These are phyloP conservation scores for Jatropha podagrica DNA, from an alignment of 441 rosid species.

Conservation along the genomic window DNA sequence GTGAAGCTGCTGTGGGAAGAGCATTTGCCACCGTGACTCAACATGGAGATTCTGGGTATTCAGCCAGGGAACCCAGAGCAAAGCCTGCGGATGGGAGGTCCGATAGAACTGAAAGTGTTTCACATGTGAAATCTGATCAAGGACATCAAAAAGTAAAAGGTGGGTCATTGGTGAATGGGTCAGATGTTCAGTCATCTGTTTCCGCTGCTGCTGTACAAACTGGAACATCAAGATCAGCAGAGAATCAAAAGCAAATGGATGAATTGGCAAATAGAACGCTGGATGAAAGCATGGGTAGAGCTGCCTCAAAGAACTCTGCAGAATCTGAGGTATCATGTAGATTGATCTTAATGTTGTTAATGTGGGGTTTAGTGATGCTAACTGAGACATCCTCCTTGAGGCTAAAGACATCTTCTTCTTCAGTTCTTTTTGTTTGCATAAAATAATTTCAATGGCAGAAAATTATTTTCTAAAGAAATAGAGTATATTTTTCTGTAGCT, in stretches of 20 bases:
- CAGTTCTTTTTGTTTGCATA: too few relatives aligned
- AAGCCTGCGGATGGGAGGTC: constrained; percentile 70
- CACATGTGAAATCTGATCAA: constrained; percentile 60
- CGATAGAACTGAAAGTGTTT: constrained; percentile 54
- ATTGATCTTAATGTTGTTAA: background rate
- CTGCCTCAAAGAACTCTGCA: constrained; percentile 47
- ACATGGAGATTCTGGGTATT: constrained; percentile 60
- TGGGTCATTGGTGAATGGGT: constrained; percentile 46
- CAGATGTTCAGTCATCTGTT: constrained; percentile 49
- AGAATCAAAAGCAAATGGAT: constrained; percentile 61
- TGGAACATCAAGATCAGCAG: constrained; percentile 38
- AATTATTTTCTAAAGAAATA: too few relatives aligned
- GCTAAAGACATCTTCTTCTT: too few relatives aligned
- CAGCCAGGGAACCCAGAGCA: constrained; percentile 65
- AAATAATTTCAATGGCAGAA: too few relatives aligned
- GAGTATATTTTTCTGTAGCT: too few relatives aligned
- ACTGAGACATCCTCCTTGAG: too few relatives aligned
- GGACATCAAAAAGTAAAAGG: constrained; percentile 66
- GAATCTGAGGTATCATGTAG: constrained; percentile 72
- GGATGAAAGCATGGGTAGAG: constrained; percentile 56
- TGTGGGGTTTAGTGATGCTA: too few relatives aligned
- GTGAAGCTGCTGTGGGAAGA: constrained; percentile 60
- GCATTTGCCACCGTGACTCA: constrained; percentile 36
- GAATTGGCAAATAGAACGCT: constrained; percentile 44
- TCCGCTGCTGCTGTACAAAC: constrained; percentile 40